Evolutionary conservation across 148 eudicot species (phyloP).

Genomic region (Fagopyrum esculentum): DNA sequence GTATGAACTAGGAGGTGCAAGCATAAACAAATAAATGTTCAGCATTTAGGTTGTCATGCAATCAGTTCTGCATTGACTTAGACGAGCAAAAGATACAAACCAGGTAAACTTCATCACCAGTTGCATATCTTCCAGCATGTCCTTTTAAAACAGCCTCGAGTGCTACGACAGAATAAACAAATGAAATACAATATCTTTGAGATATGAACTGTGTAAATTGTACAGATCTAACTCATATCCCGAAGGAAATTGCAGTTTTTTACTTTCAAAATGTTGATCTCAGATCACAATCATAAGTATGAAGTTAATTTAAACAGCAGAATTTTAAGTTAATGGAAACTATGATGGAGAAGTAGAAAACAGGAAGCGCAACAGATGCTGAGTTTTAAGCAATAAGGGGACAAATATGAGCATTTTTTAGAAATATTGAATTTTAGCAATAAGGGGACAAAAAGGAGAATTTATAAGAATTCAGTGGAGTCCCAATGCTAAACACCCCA

Average conservation of each 20-base stretch:
- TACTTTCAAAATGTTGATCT: not conserved
- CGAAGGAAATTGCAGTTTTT: not conserved
- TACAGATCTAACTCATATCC: not conserved
- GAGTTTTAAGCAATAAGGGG: not conserved
- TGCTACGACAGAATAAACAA: conserved; percentile 36
- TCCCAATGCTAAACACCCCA: not conserved
- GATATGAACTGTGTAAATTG: not conserved
- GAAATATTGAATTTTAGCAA: not conserved
- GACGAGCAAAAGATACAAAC: conserved; percentile 29
- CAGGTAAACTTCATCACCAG: conserved; percentile 81
- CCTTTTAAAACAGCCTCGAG: conserved; percentile 64
- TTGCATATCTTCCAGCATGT: conserved; percentile 82
- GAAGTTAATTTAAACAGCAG: too few species aligned
- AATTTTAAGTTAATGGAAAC: too few species aligned
- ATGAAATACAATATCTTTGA: not conserved
- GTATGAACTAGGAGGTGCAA: not conserved
- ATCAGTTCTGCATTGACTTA: not conserved
- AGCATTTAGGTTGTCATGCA: not conserved
- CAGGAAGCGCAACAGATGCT: not conserved
- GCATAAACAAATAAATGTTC: not conserved
- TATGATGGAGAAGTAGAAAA: not conserved
- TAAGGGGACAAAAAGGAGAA: not conserved
- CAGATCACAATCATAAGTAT: not conserved
- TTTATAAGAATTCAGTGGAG: not conserved
- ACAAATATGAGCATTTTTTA: too few species aligned